Percentiles rank a stretch among this genome's conserved stretches.
Evolutionary conservation across 129 eudicot genomes (phyloP).

Genomic region (Helianthus annuus): HanXRQr2.0-SUNRISE NC_035442.2:68415277-68415776

Average conservation of each 20-base stretch:
- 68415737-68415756: no score
- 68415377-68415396: not conserved
- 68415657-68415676: not conserved
- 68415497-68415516: not conserved
- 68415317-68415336: not conserved
- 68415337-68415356: not conserved
- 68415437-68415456: not conserved
- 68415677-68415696: not conserved
- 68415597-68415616: constrained; percentile 6
- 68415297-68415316: not conserved
- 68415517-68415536: constrained; percentile 1
- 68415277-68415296: not conserved
- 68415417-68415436: constrained; percentile 2
- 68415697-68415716: no score
- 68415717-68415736: no score
- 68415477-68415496: not conserved
- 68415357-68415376: not conserved
- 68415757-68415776: no score
- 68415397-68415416: not conserved
- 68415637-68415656: not conserved
- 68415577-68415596: constrained; percentile 1
- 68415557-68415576: not conserved
- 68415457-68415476: not conserved
- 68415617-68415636: not conserved
- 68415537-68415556: not conserved